Evolutionary conservation across 106 monocot species (phyloP).

Genomic region (Cymbidium sinense): DNA sequence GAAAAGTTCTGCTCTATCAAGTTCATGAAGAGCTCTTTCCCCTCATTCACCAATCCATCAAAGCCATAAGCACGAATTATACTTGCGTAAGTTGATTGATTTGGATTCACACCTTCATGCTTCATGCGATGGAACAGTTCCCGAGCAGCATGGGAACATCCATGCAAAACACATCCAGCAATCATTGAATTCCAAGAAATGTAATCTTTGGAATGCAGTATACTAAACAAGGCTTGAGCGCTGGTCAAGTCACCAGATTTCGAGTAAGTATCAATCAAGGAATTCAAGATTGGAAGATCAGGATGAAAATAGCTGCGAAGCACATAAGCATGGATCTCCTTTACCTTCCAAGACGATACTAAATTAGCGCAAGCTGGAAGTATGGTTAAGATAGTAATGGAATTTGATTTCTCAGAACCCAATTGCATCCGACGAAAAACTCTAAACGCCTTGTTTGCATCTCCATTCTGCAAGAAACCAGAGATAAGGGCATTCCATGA

Average conservation of each 20-base stretch:
- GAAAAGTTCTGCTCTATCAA: constrained; percentile 35
- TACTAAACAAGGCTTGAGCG: constrained; percentile 47
- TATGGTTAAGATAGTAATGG: constrained; percentile 61
- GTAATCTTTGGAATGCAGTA: constrained; percentile 29
- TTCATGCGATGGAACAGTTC: constrained; percentile 55
- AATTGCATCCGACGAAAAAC: constrained; percentile 72
- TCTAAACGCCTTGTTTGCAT: constrained; percentile 42
- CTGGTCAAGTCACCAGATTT: constrained; percentile 55
- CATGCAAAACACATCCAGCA: constrained; percentile 54
- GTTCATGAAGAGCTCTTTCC: constrained; percentile 39
- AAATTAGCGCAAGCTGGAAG: constrained; percentile 69
- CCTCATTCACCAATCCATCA: constrained; percentile 56
- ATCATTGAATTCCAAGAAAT: constrained; percentile 86
- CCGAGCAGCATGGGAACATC: constrained; percentile 27
- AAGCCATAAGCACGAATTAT: constrained; percentile 50
- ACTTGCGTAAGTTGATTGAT: constrained; percentile 37
- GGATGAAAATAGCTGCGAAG: constrained; percentile 32
- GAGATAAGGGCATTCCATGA: constrained; percentile 89
- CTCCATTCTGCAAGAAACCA: constrained; percentile 54
- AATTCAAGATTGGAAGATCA: constrained; percentile 48
- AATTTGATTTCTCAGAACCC: constrained; percentile 40
- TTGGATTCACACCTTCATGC: constrained; percentile 33
- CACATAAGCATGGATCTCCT: constrained; percentile 74
- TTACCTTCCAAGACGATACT: constrained; percentile 51
- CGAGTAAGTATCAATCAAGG: constrained; percentile 56